Base-by-base conservation (phyloP, 495 filamentous ascomycete genomes). In the Aspergillus conjunctus region DNA sequence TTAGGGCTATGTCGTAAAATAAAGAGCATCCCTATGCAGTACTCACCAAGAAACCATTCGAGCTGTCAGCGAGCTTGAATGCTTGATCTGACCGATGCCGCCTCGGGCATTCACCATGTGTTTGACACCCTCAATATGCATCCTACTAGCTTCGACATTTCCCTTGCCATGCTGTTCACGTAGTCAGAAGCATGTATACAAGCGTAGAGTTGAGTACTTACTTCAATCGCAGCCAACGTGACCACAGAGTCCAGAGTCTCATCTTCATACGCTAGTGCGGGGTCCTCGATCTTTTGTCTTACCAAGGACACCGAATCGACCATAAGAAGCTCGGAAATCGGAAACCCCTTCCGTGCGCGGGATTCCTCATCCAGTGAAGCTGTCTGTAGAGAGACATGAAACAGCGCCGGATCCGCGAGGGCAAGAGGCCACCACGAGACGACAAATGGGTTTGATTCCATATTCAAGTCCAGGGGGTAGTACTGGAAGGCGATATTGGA, bases 391-490 rank as follows among this genome's bases (percentile, higher is more conserved):
- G 78, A 79, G 32, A 83, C 80, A 58, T 82, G 78, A 46, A 83
- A 82, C 21, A 83, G 46, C n/a, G 78, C 79, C 2, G 80, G 79
- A 54, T 82, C 80, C 0, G 68, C 74, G 3, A 83, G 69, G 6
- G 80, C 78, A 17, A 80, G 68, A 4, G 80, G 81, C 81, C 81
- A 82, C 81, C 81, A 83, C 3, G 78, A 82, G 11, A 81, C 66
- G 32, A 83, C 66, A 63, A 82, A 82, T 0, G 81, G 80, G 64
- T 82, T 83, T 34, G 81, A 77, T 6, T 61, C 68, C 3, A 73
- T 55, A 54, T 71, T 79, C 8, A 82, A 61, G 39, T 83, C 81
- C 30, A 83, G 73, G 2, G 80, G 81, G 59, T 83, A 83, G 56
- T 81, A 83, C 54, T 81, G 73, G 51, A 83, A 83, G 0, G 80